A percentile compares a stretch with the other conserved stretches of the same genome.
These are phyloP conservation scores for Diplodia corticola DNA, from an alignment of 2,329 filamentous ascomycete genomes.

Conservation along the genomic window DNA sequence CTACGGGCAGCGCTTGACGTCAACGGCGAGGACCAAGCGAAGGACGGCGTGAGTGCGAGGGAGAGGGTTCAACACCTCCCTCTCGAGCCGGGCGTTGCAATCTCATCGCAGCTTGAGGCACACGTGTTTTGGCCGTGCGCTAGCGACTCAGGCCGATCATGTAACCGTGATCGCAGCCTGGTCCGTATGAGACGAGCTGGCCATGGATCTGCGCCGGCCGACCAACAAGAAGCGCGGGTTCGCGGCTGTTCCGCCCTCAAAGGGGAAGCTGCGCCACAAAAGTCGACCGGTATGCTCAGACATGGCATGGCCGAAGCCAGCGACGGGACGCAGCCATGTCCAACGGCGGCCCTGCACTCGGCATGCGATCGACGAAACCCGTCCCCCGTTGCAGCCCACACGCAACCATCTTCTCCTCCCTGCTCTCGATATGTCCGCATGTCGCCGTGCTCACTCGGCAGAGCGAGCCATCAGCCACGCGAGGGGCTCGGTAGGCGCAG, in stretches of 20 bases:
- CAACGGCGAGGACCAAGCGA: background rate
- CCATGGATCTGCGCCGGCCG: background rate
- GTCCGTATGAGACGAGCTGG: background rate
- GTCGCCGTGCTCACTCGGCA: background rate
- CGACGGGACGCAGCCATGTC: background rate
- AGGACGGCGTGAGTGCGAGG: background rate
- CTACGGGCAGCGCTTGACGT: constrained; percentile 4
- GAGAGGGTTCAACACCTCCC: background rate
- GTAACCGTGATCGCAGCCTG: background rate
- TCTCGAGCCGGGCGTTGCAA: background rate
- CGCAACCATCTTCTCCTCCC: too few relatives aligned
- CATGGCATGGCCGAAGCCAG: background rate
- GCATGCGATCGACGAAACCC: too few relatives aligned
- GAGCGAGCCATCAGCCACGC: background rate
- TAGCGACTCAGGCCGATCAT: constrained; percentile 18
- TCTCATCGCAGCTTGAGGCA: background rate
- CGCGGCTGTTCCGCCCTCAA: background rate
- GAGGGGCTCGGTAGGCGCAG: background rate
- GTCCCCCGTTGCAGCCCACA: too few relatives aligned
- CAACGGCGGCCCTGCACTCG: background rate
- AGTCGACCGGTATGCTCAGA: too few relatives aligned
- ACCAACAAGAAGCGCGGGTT: background rate
- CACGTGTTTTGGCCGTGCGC: background rate
- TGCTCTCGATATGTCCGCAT: background rate
- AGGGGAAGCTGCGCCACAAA: background rate